Conservation (phyloP, 768 basidiomycete species). For the Russula foetens region DNA sequence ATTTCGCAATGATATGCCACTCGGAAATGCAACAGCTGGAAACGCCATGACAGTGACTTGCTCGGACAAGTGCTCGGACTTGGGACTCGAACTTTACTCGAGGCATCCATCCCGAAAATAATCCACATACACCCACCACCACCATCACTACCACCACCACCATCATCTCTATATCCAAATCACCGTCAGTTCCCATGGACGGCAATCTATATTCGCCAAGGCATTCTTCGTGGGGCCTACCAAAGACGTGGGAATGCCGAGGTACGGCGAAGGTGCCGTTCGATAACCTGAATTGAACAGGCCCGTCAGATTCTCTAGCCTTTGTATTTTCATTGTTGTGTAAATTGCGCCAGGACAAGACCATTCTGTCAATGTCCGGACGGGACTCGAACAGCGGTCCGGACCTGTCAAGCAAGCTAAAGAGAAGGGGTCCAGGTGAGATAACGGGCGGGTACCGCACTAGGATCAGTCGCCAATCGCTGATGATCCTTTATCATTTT, state of each 20-base stretch:
- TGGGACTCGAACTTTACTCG: too few relatives aligned
- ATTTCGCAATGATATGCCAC: too few relatives aligned
- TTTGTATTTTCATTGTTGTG: not conserved
- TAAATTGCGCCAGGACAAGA: not conserved
- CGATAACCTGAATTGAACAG: not conserved
- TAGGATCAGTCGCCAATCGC: not conserved
- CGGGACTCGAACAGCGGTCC: not conserved
- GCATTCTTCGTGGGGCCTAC: not conserved
- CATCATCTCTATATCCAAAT: not conserved
- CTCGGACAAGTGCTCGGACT: too few relatives aligned
- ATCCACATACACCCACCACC: too few relatives aligned
- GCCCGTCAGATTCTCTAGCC: not conserved
- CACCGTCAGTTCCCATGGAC: constrained; percentile 3
- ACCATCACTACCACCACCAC: not conserved
- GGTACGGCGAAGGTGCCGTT: not conserved
- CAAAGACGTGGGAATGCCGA: constrained; percentile 4
- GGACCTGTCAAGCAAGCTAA: not conserved
- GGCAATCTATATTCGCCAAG: not conserved
- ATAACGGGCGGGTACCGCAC: not conserved
- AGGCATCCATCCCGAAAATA: too few relatives aligned
- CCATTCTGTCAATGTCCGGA: not conserved
- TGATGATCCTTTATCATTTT: not conserved
- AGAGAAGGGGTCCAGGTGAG: not conserved
- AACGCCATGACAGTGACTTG: too few relatives aligned
- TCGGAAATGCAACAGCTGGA: too few relatives aligned